phyloP scores from a whole-genome alignment of 371 early-diverging fungal species.

The Actinomortierella ambigua region DNA sequence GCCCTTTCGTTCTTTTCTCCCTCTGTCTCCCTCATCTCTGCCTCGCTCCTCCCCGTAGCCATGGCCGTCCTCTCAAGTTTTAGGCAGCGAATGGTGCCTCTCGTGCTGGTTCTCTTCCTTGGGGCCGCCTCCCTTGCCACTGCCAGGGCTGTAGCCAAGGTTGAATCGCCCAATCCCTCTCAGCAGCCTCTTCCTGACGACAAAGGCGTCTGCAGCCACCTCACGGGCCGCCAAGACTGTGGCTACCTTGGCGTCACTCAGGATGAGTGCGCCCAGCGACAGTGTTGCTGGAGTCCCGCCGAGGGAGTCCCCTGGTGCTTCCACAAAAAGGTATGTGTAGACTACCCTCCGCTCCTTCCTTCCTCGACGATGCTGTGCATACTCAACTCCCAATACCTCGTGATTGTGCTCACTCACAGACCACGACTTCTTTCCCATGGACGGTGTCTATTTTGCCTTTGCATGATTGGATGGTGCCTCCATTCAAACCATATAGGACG shows the following conservation, averaged over 20 bases:
- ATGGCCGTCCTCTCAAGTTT: too few relatives aligned
- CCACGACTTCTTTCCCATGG: not conserved
- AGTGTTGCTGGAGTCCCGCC: slow-evolving; percentile 40
- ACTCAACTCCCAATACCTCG: too few relatives aligned
- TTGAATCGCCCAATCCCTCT: not conserved
- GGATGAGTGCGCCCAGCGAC: slow-evolving; percentile 34
- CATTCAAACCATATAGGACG: slow-evolving; percentile 6
- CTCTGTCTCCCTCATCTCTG: too few relatives aligned
- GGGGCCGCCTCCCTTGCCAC: too few relatives aligned
- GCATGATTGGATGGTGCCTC: too few relatives aligned
- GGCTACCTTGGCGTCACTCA: slow-evolving; percentile 30
- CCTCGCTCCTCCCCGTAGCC: too few relatives aligned
- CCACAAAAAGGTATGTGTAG: slow-evolving; percentile 25
- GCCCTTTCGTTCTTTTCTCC: too few relatives aligned
- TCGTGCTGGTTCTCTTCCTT: too few relatives aligned
- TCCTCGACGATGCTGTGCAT: too few relatives aligned
- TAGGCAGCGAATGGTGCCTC: too few relatives aligned
- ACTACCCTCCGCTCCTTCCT: not conserved
- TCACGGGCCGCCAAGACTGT: slow-evolving; percentile 23
- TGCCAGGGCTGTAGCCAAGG: too few relatives aligned
- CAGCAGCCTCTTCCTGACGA: not conserved
- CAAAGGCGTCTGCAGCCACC: slow-evolving; percentile 10
- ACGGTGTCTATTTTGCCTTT: not conserved
- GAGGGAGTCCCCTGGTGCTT: slow-evolving; percentile 38
- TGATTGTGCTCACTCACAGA: not conserved